These are phyloP conservation scores for Pleurotus giganteus DNA, from an alignment of 768 basidiomycete species.

Conservation along the genomic window DNA sequence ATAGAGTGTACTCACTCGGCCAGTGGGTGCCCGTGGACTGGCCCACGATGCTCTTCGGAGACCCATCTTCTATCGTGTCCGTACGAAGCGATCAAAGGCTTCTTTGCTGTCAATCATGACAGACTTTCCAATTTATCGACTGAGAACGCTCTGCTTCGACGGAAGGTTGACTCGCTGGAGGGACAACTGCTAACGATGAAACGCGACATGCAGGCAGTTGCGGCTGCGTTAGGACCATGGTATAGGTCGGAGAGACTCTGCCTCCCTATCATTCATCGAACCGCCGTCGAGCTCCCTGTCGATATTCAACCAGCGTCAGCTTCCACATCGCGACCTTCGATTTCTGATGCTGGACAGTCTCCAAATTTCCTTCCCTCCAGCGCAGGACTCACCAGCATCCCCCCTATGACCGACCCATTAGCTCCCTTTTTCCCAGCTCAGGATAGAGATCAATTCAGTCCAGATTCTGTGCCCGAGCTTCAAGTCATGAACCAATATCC, in stretches of 20 bases:
- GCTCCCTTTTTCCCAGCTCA: slow-evolving; percentile 20
- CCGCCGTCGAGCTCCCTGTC: background rate
- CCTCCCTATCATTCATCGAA: slow-evolving; percentile 12
- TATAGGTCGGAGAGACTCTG: slow-evolving; percentile 35
- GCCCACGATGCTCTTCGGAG: slow-evolving; percentile 33
- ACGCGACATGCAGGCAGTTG: slow-evolving; percentile 55
- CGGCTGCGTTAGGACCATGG: slow-evolving; percentile 67
- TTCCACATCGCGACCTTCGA: background rate
- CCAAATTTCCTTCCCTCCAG: background rate
- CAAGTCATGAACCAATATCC: slow-evolving; percentile 15
- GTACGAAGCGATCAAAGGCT: slow-evolving; percentile 62
- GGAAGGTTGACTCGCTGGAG: slow-evolving; percentile 59
- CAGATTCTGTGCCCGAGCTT: slow-evolving; percentile 14
- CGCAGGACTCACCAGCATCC: background rate
- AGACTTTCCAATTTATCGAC: slow-evolving; percentile 44
- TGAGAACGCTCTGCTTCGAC: slow-evolving; percentile 65
- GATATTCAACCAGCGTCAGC: background rate
- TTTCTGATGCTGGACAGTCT: background rate
- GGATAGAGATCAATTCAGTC: slow-evolving; percentile 11
- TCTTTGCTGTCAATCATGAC: slow-evolving; percentile 43
- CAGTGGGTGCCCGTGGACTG: slow-evolving; percentile 56
- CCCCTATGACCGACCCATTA: slow-evolving; percentile 13
- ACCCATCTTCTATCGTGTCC: slow-evolving; percentile 45
- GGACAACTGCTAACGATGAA: slow-evolving; percentile 46
- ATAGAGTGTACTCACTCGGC: slow-evolving; percentile 44